phyloP scores from a whole-genome alignment of 2,329 filamentous ascomycete genomes.

The Cordyceps cicadae region DNA sequence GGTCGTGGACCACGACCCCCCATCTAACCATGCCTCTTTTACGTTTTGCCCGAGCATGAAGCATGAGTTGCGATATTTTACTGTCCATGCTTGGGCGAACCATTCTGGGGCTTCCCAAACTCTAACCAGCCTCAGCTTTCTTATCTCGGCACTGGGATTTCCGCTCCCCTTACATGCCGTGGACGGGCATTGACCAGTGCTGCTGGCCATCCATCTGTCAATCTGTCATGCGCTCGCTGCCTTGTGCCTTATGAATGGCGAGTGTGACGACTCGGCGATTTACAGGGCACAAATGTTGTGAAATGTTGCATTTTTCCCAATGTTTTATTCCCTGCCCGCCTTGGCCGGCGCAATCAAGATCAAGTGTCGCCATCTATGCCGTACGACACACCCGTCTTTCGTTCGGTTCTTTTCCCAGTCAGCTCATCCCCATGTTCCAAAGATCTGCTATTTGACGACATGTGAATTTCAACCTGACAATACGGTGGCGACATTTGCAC shows the following conservation, averaged over 20 bases:
- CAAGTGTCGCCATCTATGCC: not conserved
- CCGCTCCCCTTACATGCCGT: not conserved
- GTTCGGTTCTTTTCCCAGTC: not conserved
- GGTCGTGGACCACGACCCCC: not conserved
- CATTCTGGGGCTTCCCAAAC: not conserved
- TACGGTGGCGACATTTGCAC: not conserved
- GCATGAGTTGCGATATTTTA: not conserved
- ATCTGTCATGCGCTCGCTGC: not conserved
- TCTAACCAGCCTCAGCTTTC: not conserved
- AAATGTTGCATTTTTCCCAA: not conserved
- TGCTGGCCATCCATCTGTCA: not conserved
- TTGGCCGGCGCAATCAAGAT: not conserved
- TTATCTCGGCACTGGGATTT: not conserved
- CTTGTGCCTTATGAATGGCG: not conserved
- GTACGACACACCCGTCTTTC: not conserved
- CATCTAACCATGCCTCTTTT: not conserved
- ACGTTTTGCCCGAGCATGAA: not conserved
- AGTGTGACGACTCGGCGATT: not conserved
- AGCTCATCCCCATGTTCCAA: not conserved
- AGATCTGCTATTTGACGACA: not conserved
- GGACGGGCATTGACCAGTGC: not conserved
- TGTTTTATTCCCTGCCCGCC: not conserved
- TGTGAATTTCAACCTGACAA: too few species aligned
- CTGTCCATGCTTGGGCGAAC: not conserved
- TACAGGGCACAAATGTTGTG: not conserved